Base-by-base conservation (phyloP, 106 monocot genomes). In the Triglochin maritima region DNA sequence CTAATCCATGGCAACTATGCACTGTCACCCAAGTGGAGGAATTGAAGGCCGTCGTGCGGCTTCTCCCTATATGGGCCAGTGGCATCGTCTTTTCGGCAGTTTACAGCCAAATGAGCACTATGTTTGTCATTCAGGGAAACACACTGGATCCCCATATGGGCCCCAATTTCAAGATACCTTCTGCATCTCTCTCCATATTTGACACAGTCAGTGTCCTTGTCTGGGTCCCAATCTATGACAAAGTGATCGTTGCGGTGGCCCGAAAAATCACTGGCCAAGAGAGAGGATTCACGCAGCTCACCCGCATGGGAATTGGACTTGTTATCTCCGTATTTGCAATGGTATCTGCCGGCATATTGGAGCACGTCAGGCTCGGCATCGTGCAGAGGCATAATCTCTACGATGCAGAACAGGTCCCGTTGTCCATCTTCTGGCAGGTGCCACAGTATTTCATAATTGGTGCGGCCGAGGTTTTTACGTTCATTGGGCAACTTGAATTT, bases 1-100 rank as follows among this genome's bases (percentile, higher is more conserved):
- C 50, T 2, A 72, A 68, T 55, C 76, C 83, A 59, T 90, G 86
- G 90, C 77, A 64, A 47, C 84, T 86, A 0, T 86, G 84, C 74
- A 84, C 90, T 1, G 81, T 90, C 17, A 90, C 90, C 13, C 90
- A 90, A 68, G 84, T 90, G 3, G 90, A 90, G 65, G 90, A 90
- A 69, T 77, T 86, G 12, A 83, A 86, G 78, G 73, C 80, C 56
- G 8, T 86, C 7, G 65, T 86, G 13, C 73, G 77, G 46, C 74
- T 86, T 45, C 78, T 86, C 7, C 86, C 86, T 2, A 72, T 86
- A 51, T 86, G 90, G 90, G 90, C 90, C 7, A 84, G 75, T 42
- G 86, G 90, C 57, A 90, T 90, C 60, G 65, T 90, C 67, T 87
- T 90, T 66, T 72, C 86, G 15, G 70, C 86, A 0, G 90, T 90